Conservation (phyloP, 441 rosid genomes). For the Eugenia klotzschiana region DNA sequence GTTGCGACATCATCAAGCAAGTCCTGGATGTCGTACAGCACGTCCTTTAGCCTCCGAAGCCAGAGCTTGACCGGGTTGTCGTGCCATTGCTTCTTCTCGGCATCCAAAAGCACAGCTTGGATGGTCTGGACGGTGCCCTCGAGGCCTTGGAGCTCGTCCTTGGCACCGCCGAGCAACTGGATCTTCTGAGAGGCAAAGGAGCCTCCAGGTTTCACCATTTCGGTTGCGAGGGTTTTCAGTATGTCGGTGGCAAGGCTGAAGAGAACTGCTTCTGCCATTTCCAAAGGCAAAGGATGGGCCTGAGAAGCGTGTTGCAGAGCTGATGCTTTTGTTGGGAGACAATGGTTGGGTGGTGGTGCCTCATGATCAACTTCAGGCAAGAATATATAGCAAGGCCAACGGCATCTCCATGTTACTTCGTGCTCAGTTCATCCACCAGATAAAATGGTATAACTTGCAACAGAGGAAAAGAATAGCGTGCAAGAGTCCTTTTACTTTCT, state of each 20-base stretch:
- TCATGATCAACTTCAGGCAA: background rate
- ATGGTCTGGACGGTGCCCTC: background rate
- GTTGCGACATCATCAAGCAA: background rate
- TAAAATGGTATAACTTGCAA: no score
- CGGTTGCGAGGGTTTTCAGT: no score
- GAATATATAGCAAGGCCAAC: background rate
- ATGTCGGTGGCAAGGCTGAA: no score
- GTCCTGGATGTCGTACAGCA: background rate
- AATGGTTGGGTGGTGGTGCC: background rate
- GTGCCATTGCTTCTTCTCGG: background rate
- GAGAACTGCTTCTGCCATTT: no score
- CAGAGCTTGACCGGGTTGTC: background rate
- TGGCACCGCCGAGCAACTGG: background rate
- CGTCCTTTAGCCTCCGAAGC: background rate
- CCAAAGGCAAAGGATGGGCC: no score
- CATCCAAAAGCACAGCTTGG: background rate
- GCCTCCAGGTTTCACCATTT: no score
- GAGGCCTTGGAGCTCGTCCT: background rate
- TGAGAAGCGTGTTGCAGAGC: no score
- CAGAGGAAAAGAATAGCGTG: background rate
- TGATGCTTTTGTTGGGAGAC: no score
- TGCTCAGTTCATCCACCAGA: background rate
- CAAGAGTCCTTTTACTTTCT: background rate
- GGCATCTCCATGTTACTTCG: background rate
- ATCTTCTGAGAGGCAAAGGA: background rate